phyloP scores from a whole-genome alignment of 805 yeast genomes.

The Candida lessepsii region DNA sequence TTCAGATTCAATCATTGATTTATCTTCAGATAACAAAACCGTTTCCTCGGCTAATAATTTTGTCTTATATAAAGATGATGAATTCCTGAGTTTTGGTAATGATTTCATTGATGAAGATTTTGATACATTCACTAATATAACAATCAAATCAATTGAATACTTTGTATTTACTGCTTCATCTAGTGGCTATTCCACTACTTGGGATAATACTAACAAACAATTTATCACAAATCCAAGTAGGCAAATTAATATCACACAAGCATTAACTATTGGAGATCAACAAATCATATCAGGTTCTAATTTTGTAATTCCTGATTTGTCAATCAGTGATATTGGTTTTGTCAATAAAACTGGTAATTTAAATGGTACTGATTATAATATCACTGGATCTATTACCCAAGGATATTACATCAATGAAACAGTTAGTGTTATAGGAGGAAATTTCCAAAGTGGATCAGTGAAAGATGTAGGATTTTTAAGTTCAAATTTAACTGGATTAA shows the following conservation, averaged over 20 bases:
- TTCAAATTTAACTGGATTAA: constrained; percentile 20
- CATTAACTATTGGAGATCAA: constrained; percentile 23
- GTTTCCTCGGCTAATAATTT: constrained; percentile 29
- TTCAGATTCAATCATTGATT: constrained; percentile 22
- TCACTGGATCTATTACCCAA: constrained; percentile 18
- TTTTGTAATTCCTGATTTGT: constrained; percentile 33
- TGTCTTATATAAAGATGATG: constrained; percentile 33
- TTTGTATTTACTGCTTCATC: constrained; percentile 36
- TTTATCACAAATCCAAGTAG: constrained; percentile 32
- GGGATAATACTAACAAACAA: constrained; percentile 39
- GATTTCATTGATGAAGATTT: constrained; percentile 21
- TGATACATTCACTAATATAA: constrained; percentile 32
- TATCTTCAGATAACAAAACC: constrained; percentile 29
- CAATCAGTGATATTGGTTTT: constrained; percentile 25
- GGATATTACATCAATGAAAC: constrained; percentile 50
- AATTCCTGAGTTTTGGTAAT: constrained; percentile 46
- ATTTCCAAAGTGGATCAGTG: constrained; percentile 29
- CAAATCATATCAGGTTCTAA: constrained; percentile 37
- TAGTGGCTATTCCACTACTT: constrained; percentile 27
- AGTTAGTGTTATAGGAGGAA: constrained; percentile 59
- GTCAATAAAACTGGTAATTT: constrained; percentile 19
- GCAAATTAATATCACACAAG: constrained; percentile 29
- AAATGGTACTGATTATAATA: constrained; percentile 15
- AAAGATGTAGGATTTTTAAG: constrained; percentile 32
- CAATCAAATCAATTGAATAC: constrained; percentile 39